phyloP scores from a whole-genome alignment of 2,329 filamentous ascomycete species.

The Niveomyces coronatus region DNA sequence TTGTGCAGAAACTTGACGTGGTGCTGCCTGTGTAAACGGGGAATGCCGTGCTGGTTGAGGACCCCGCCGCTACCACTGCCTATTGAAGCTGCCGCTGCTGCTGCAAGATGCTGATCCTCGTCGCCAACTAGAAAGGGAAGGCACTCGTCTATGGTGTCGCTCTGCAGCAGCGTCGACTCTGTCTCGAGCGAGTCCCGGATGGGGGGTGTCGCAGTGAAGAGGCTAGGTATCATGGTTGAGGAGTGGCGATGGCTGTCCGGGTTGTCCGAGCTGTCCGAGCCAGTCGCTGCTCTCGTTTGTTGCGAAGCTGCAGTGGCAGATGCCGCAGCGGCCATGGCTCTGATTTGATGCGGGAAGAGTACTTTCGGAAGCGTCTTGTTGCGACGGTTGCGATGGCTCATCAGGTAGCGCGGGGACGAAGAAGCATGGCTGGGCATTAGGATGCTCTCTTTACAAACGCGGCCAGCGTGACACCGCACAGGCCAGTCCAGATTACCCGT shows the following conservation, averaged over 20 bases:
- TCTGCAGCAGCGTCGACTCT: constrained; percentile 56
- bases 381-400: constrained; percentile 8
- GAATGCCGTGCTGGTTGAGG: constrained; percentile 60
- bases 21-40: constrained; percentile 55
- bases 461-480: no score
- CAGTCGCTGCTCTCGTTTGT: no score
- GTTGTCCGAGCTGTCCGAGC: no score
- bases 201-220: constrained; percentile 48
- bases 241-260: no score
- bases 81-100: no score
- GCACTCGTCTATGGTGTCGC: constrained; percentile 57
- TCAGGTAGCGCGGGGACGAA: constrained; percentile 6
- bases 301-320: no score
- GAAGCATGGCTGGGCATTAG: no score
- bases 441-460: not conserved
- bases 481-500: no score
- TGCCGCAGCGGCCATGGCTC: constrained; percentile 7
- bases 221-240: constrained; percentile 35
- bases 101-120: no score
- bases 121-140: constrained; percentile 55
- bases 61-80: no score
- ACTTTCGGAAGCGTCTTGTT: constrained; percentile 6
- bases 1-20: constrained; percentile 54
- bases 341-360: constrained; percentile 6
- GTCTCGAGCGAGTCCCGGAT: constrained; percentile 59